Evolutionary conservation across 2,329 filamentous ascomycete species (phyloP).

Genomic region (Hypomyces perniciosus): DNA sequence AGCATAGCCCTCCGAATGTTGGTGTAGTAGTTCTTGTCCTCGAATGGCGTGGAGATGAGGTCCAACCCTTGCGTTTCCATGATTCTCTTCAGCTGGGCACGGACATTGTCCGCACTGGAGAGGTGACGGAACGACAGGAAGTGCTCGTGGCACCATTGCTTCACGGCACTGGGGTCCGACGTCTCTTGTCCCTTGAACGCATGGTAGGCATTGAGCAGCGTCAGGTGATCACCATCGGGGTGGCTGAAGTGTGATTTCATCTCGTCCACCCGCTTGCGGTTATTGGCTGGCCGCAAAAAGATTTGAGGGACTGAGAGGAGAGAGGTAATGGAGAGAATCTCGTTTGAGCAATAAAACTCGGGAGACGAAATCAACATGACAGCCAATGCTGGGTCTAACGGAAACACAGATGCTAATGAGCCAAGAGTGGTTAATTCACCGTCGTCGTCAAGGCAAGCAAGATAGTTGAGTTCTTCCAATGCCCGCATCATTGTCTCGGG

Average conservation of each 20-base stretch:
- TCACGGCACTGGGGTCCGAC: conserved; percentile 58
- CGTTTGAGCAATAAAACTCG: conserved; percentile 98
- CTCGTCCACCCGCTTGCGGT: conserved; percentile 87
- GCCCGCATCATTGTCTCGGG: conserved; percentile 98
- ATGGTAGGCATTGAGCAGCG: conserved; percentile 95
- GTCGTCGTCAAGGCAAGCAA: conserved; percentile 93
- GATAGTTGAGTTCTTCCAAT: conserved; percentile 93
- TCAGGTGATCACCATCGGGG: conserved; percentile 89
- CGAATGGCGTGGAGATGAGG: conserved; percentile 81
- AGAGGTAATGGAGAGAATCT: conserved; percentile 91
- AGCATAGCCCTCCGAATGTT: conserved; percentile 93
- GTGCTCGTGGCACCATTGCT: conserved; percentile 95
- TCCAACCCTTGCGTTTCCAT: conserved; percentile 91
- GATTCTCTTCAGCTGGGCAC: conserved; percentile 83
- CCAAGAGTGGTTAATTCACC: conserved; percentile 86
- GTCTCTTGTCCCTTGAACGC: conserved; percentile 75
- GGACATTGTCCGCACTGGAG: conserved; percentile 89
- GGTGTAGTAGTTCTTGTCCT: conserved; percentile 95
- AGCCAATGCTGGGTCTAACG: conserved; percentile 85
- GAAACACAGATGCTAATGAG: conserved; percentile 86
- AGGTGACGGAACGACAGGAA: conserved; percentile 87
- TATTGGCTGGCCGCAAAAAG: conserved; percentile 79
- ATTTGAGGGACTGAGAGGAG: conserved; percentile 92
- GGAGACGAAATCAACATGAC: conserved; percentile 98
- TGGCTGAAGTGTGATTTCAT: conserved; percentile 96